These are phyloP conservation scores for Moricandia moricandioides DNA, from an alignment of 345 rosid species.

Conservation along the genomic window DNA sequence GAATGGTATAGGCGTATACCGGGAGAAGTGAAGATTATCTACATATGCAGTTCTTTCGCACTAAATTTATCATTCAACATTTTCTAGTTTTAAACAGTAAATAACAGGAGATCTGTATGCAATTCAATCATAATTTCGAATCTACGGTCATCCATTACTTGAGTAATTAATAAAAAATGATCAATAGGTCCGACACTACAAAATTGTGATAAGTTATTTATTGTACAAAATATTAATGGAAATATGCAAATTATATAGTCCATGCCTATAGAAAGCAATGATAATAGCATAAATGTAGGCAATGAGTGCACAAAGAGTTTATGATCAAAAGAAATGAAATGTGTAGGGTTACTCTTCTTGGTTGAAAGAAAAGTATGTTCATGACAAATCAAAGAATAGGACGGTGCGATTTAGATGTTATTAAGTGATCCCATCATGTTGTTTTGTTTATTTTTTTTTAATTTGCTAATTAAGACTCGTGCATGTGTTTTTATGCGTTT, in stretches of 20 bases:
- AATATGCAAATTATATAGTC: constrained; percentile 34
- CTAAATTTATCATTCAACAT: no score
- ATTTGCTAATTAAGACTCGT: constrained; percentile 25
- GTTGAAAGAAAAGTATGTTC: constrained; percentile 32
- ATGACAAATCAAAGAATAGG: constrained; percentile 29
- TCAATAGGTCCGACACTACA: constrained; percentile 1
- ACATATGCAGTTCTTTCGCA: no score
- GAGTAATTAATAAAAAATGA: not conserved
- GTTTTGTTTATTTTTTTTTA: constrained; percentile 7
- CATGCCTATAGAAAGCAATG: constrained; percentile 38
- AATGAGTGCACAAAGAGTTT: constrained; percentile 38
- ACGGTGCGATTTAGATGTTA: constrained; percentile 29
- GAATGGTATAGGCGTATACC: no score
- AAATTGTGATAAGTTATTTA: not conserved
- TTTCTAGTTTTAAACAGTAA: no score
- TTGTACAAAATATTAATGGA: constrained; percentile 18
- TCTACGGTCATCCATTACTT: not conserved
- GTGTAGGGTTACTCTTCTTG: constrained; percentile 38
- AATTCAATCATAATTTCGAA: constrained; percentile 17
- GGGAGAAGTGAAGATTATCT: no score
- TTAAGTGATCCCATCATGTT: constrained; percentile 36
- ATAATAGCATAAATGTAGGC: constrained; percentile 41
- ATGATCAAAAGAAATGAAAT: constrained; percentile 31
- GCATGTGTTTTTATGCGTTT: constrained; percentile 38
- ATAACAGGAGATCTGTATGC: not conserved